These are phyloP conservation scores for Beverwykella pulmonaria DNA, from an alignment of 495 filamentous ascomycete genomes.

Conservation along the genomic window DNA sequence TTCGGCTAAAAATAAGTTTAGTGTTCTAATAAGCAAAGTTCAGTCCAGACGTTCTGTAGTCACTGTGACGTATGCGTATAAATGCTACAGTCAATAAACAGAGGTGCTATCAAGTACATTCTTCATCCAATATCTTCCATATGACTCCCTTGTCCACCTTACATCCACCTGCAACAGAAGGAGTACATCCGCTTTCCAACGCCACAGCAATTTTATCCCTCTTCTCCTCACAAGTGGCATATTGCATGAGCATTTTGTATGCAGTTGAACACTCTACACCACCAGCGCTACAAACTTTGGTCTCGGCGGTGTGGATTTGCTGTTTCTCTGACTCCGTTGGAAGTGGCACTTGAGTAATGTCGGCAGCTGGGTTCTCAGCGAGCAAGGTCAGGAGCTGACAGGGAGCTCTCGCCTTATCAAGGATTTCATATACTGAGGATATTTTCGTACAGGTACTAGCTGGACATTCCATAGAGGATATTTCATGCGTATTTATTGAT, in stretches of 20 bases:
- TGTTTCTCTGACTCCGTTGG: neutral
- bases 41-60: too few species aligned
- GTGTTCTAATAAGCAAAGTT: too few species aligned
- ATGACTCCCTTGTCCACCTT: conserved; percentile 36
- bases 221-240: conserved; percentile 37
- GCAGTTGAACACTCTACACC: conserved; percentile 32
- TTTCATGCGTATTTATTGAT: neutral
- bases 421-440: neutral
- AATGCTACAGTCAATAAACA: too few species aligned
- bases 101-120: conserved; percentile 15
- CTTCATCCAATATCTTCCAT: conserved; percentile 36
- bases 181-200: conserved; percentile 36
- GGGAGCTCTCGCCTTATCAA: conserved; percentile 3
- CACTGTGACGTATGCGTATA: too few species aligned
- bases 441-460: neutral
- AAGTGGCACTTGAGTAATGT: conserved; percentile 24
- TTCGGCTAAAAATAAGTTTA: too few species aligned
- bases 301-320: neutral
- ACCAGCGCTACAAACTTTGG: conserved; percentile 5
- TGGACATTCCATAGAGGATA: neutral
- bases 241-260: conserved; percentile 39
- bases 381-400: conserved; percentile 18
- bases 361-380: conserved; percentile 21
- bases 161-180: conserved; percentile 32
- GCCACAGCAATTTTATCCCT: conserved; percentile 30